phyloP scores from a whole-genome alignment of 345 rosid genomes.

The Xanthoceras sorbifolium region DNA sequence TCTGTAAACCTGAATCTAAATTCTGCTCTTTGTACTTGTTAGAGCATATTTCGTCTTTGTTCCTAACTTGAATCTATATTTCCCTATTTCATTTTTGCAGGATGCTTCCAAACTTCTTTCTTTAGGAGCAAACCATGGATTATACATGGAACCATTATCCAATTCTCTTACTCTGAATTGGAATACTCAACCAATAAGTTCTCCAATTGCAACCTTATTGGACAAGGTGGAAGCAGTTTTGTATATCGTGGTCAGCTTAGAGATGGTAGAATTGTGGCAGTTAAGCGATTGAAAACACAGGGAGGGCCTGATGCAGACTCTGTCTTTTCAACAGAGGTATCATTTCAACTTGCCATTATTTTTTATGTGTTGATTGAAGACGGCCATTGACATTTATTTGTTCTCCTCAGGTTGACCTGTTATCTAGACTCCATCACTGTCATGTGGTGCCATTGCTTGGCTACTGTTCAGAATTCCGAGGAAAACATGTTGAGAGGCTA shows the following conservation, averaged over 20 bases:
- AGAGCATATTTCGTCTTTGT: background rate
- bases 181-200: slow-evolving; percentile 79
- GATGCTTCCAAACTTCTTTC: slow-evolving; percentile 61
- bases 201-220: slow-evolving; percentile 68
- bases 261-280: slow-evolving; percentile 80
- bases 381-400: slow-evolving; percentile 14
- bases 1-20: background rate
- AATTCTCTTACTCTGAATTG: slow-evolving; percentile 70
- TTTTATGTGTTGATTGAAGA: background rate
- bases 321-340: slow-evolving; percentile 76
- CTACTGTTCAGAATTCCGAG: slow-evolving; percentile 78
- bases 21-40: background rate
- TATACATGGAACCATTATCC: slow-evolving; percentile 55
- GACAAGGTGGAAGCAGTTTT: slow-evolving; percentile 87
- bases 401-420: slow-evolving; percentile 68
- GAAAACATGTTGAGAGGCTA: slow-evolving; percentile 78
- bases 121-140: slow-evolving; percentile 52
- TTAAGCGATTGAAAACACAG: slow-evolving; percentile 71
- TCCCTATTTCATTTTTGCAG: slow-evolving; percentile 38
- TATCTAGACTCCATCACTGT: slow-evolving; percentile 88
- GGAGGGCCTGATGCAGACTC: slow-evolving; percentile 64
- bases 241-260: slow-evolving; percentile 85
- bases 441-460: slow-evolving; percentile 94
- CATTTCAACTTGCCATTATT: slow-evolving; percentile 11
- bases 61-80: slow-evolving; percentile 5